These are phyloP conservation scores for Kalmanozyma brasiliensis DNA, from an alignment of 1,284 basidiomycete species.

Conservation along the genomic window DNA sequence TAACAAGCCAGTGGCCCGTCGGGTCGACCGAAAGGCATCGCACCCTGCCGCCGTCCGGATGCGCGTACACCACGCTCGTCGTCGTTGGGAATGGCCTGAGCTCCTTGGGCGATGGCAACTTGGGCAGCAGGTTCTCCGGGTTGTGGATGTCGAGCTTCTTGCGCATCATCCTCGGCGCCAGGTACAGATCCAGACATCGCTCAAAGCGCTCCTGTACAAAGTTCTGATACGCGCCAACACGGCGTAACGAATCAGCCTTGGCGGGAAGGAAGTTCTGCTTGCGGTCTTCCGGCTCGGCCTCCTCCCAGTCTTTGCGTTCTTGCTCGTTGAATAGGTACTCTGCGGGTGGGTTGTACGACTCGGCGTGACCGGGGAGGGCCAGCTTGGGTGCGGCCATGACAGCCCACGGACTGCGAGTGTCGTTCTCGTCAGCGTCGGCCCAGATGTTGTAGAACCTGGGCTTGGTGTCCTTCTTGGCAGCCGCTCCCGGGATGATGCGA, in stretches of 20 bases:
- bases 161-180: slow-evolving; percentile 83
- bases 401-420: slow-evolving; percentile 41
- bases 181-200: slow-evolving; percentile 94
- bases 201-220: slow-evolving; percentile 95
- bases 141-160: slow-evolving; percentile 67
- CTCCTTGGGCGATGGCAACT: slow-evolving; percentile 92
- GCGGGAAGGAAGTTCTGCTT: slow-evolving; percentile 89
- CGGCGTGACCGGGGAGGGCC: slow-evolving; percentile 85
- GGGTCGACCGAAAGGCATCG: slow-evolving; percentile 85
- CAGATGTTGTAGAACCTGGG: slow-evolving; percentile 89
- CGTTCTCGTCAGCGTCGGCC: slow-evolving; percentile 74
- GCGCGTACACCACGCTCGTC: slow-evolving; percentile 78
- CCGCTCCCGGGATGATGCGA: slow-evolving; percentile 88
- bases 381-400: slow-evolving; percentile 89
- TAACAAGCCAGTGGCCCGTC: slow-evolving; percentile 88
- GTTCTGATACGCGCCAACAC: slow-evolving; percentile 89
- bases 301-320: slow-evolving; percentile 86
- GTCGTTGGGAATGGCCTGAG: slow-evolving; percentile 94
- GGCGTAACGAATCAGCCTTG: slow-evolving; percentile 85
- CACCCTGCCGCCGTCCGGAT: slow-evolving; percentile 75
- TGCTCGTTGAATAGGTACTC: slow-evolving; percentile 93
- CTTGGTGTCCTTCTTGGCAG: slow-evolving; percentile 73
- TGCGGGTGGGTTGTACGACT: slow-evolving; percentile 98
- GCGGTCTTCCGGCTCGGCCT: slow-evolving; percentile 86
- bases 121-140: slow-evolving; percentile 89